Percentiles rank a stretch among this genome's conserved stretches.
Conservation (phyloP, 208 protist genomes). For the Kentomonas sorsogonicus region DNA sequence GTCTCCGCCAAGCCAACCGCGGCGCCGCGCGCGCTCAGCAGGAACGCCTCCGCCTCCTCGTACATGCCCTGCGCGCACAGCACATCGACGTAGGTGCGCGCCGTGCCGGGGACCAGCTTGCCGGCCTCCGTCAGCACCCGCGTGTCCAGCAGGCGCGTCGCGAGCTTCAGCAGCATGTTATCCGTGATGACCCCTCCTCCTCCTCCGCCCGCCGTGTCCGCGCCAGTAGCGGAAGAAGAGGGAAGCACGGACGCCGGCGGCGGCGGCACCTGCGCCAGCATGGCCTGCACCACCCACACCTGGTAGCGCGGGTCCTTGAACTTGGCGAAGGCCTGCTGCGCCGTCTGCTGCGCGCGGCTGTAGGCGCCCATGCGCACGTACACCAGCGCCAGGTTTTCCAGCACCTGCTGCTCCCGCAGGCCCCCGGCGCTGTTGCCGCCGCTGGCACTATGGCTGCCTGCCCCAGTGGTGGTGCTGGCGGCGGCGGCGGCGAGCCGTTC, state of each 20-base stretch:
- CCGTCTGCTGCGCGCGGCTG: slow-evolving; percentile 50
- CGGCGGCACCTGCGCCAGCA: slow-evolving; percentile 74
- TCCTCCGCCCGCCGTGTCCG: too few species aligned
- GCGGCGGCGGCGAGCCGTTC: slow-evolving; percentile 45
- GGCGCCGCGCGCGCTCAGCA: slow-evolving; percentile 47
- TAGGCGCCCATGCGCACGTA: slow-evolving; percentile 80
- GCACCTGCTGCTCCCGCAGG: slow-evolving; percentile 37
- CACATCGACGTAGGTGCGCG: slow-evolving; percentile 73
- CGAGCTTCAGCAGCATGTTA: slow-evolving; percentile 65
- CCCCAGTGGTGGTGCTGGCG: too few species aligned
- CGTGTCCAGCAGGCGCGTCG: slow-evolving; percentile 58
- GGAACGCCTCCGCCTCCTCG: slow-evolving; percentile 47
- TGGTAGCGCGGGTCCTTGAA: slow-evolving; percentile 65
- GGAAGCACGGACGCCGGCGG: too few species aligned
- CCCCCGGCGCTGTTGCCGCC: too few species aligned
- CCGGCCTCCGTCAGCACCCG: slow-evolving; percentile 63
- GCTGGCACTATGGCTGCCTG: too few species aligned
- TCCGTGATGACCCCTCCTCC: too few species aligned
- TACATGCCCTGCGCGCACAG: slow-evolving; percentile 63
- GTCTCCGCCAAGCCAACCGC: slow-evolving; percentile 64
- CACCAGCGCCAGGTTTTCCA: slow-evolving; percentile 73
- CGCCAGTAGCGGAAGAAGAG: too few species aligned
- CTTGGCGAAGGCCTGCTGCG: slow-evolving; percentile 55
- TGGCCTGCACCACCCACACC: slow-evolving; percentile 79
- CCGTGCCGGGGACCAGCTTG: slow-evolving; percentile 43